Evolutionary conservation across 768 basidiomycete species (phyloP).

Genomic region (Nidula microcarpa): DNA sequence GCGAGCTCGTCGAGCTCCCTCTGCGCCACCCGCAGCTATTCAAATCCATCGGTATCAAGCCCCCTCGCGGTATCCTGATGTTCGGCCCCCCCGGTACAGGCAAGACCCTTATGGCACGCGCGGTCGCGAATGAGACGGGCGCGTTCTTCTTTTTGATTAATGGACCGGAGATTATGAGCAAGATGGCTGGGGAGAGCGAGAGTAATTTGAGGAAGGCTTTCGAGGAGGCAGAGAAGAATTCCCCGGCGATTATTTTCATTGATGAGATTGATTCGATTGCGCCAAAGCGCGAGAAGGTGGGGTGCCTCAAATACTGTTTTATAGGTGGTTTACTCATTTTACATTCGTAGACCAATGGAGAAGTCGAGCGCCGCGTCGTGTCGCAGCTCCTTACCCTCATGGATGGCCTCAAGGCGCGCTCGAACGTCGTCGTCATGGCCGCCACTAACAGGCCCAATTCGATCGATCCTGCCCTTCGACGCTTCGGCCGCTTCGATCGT

Average conservation of each 20-base stretch:
- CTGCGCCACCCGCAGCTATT: conserved; percentile 98
- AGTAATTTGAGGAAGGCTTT: conserved; percentile 98
- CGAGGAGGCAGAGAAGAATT: conserved; percentile 99
- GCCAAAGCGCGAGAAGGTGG: conserved; percentile 97
- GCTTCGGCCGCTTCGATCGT: conserved; percentile 98
- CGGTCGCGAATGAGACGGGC: conserved; percentile 98
- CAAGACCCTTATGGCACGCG: conserved; percentile 99
- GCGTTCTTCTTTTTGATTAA: conserved; percentile 99
- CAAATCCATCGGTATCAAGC: conserved; percentile 99
- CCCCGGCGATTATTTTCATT: conserved; percentile 99
- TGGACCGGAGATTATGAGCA: conserved; percentile 99
- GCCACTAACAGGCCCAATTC: conserved; percentile 99
- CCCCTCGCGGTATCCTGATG: conserved; percentile 98
- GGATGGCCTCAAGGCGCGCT: conserved; percentile 98
- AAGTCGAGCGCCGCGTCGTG: conserved; percentile 99
- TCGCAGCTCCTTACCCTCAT: conserved; percentile 98
- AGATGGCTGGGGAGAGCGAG: conserved; percentile 99
- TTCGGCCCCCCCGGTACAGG: conserved; percentile 98
- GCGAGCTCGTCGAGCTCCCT: conserved; percentile 97
- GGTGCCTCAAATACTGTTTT: too few relatives aligned
- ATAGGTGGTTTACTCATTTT: too few relatives aligned
- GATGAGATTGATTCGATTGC: conserved; percentile 99
- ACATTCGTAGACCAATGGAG: conserved; percentile 90
- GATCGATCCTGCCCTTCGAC: conserved; percentile 96
- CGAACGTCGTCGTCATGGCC: conserved; percentile 99